Percentiles rank a stretch among this genome's conserved stretches.
phyloP scores from a whole-genome alignment of 345 rosid species.

The Eucalyptus fibrosa region DNA sequence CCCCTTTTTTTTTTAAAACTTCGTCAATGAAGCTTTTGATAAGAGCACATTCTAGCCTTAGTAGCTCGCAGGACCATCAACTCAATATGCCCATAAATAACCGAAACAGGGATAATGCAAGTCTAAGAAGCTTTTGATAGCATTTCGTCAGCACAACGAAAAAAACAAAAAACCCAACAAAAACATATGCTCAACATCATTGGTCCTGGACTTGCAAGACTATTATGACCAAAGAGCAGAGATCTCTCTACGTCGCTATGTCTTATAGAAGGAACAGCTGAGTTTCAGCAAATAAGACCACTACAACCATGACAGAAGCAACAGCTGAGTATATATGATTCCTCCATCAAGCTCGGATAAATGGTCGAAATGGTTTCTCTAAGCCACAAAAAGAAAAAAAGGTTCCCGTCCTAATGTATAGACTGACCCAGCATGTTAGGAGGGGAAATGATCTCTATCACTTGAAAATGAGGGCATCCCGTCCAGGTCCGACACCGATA shows the following conservation, averaged over 20 bases:
- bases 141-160: not conserved
- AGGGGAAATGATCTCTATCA: slow-evolving; percentile 1
- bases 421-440: not conserved
- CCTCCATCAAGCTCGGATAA: not conserved
- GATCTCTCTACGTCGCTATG: not conserved
- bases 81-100: not conserved
- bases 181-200: not conserved
- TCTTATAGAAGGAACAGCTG: not conserved
- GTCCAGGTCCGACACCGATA: slow-evolving; percentile 89
- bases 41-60: not conserved
- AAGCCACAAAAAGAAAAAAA: not conserved
- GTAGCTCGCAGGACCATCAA: not conserved
- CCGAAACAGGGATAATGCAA: not conserved
- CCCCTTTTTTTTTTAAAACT: not conserved
- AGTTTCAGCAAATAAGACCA: not conserved
- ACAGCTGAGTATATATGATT: not conserved
- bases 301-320: not conserved
- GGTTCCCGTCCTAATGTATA: not conserved
- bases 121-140: not conserved
- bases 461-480: slow-evolving; percentile 84
- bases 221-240: not conserved
- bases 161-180: not conserved
- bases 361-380: not conserved
- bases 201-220: not conserved
- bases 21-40: not conserved